phyloP scores from a whole-genome alignment of 2,329 filamentous ascomycete species.

The Venturia nashicola region DNA sequence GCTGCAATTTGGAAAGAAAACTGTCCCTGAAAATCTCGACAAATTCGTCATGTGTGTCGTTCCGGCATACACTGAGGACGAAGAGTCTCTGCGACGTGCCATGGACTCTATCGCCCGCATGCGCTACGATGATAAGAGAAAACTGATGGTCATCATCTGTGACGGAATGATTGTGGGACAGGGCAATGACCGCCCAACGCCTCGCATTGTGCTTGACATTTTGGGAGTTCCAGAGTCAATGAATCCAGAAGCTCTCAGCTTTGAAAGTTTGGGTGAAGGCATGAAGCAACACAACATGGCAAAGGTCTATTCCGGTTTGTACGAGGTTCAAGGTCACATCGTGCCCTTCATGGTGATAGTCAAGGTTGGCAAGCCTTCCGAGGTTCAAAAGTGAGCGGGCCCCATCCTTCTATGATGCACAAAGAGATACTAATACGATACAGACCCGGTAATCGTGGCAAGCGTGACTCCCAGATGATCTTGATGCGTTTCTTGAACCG shows the following conservation, averaged over 20 bases:
- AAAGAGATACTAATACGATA: neutral
- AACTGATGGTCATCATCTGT: slow-evolving; percentile 82
- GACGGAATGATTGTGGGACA: slow-evolving; percentile 99
- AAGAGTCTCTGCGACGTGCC: slow-evolving; percentile 89
- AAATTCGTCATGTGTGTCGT: slow-evolving; percentile 98
- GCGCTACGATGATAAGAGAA: slow-evolving; percentile 97
- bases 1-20: slow-evolving; percentile 85
- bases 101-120: slow-evolving; percentile 93
- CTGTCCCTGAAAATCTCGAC: slow-evolving; percentile 86
- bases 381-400: slow-evolving; percentile 40
- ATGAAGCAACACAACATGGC: slow-evolving; percentile 99
- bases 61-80: slow-evolving; percentile 94
- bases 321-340: slow-evolving; percentile 95
- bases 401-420: neutral
- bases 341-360: slow-evolving; percentile 95
- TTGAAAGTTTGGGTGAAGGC: slow-evolving; percentile 90
- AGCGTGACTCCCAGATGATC: slow-evolving; percentile 98
- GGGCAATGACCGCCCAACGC: slow-evolving; percentile 91
- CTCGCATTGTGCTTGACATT: slow-evolving; percentile 92
- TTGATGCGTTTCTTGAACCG: slow-evolving; percentile 99
- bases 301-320: slow-evolving; percentile 94
- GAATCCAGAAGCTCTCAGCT: slow-evolving; percentile 90
- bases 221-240: slow-evolving; percentile 86
- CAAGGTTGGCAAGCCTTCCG: slow-evolving; percentile 82
- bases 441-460: slow-evolving; percentile 86